phyloP scores from a whole-genome alignment of 306 rosid genomes.

The Canavalia gladiata region DNA sequence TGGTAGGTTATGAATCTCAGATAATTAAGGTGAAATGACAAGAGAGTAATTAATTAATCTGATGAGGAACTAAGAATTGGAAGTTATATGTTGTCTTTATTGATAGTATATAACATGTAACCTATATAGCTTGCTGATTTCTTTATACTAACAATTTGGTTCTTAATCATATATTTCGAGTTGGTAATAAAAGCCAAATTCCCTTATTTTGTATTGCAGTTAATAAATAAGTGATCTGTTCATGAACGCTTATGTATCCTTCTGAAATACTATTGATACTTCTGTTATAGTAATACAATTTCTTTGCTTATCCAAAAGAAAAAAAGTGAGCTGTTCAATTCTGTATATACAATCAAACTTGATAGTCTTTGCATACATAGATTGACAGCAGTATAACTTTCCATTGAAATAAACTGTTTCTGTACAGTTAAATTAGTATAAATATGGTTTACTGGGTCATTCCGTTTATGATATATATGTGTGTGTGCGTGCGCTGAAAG shows the following conservation, averaged over 20 bases:
- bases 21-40: not conserved
- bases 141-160: not conserved
- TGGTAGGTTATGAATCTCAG: not conserved
- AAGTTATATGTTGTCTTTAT: not conserved
- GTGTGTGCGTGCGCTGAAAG: not conserved
- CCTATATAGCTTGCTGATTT: not conserved
- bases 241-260: too few species aligned
- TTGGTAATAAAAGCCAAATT: not conserved
- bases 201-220: not conserved
- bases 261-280: too few species aligned
- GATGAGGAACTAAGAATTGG: not conserved
- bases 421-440: not conserved
- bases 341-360: slow-evolving; percentile 30
- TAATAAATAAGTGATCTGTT: not conserved
- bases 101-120: not conserved
- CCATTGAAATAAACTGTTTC: not conserved
- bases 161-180: not conserved
- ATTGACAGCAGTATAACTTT: not conserved
- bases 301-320: too few species aligned
- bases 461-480: not conserved
- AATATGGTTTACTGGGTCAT: not conserved
- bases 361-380: slow-evolving; percentile 11
- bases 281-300: too few species aligned
- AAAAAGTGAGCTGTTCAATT: too few species aligned
- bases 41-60: slow-evolving; percentile 1